Percentiles rank a stretch among this genome's conserved stretches.
These are phyloP conservation scores for Medicago lupulina DNA, from an alignment of 306 rosid genomes.

Conservation along the genomic window DNA sequence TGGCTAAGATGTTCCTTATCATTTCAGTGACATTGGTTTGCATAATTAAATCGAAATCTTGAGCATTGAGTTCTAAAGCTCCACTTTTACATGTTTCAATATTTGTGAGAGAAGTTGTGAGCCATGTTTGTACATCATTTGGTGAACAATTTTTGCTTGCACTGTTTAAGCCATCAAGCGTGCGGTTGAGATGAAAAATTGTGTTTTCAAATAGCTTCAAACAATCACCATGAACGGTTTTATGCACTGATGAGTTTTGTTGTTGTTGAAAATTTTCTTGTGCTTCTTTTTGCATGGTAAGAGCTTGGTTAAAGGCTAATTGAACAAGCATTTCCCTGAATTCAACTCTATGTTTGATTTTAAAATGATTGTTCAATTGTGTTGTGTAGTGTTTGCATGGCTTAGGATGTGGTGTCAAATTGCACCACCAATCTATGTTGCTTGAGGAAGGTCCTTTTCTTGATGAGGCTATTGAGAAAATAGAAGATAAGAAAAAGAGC, in stretches of 20 bases:
- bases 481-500: slow-evolving; percentile 34
- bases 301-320: slow-evolving; percentile 57
- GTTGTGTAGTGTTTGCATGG: slow-evolving; percentile 61
- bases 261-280: not conserved
- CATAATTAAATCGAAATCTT: slow-evolving; percentile 49
- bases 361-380: slow-evolving; percentile 30
- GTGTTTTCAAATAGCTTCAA: slow-evolving; percentile 61
- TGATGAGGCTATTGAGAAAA: slow-evolving; percentile 50
- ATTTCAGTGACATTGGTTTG: slow-evolving; percentile 67
- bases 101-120: slow-evolving; percentile 80
- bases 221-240: slow-evolving; percentile 51
- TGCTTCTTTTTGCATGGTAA: slow-evolving; percentile 43
- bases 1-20: slow-evolving; percentile 77
- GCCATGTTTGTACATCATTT: slow-evolving; percentile 87
- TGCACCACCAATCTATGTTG: slow-evolving; percentile 75
- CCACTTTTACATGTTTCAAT: slow-evolving; percentile 64
- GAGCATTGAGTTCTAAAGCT: slow-evolving; percentile 52
- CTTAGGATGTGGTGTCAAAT: slow-evolving; percentile 69
- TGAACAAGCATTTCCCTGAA: slow-evolving; percentile 54
- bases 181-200: slow-evolving; percentile 60
- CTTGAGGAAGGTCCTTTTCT: slow-evolving; percentile 40
- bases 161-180: slow-evolving; percentile 49
- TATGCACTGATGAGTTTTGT: not conserved
- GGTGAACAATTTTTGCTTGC: slow-evolving; percentile 35
- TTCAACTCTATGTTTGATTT: slow-evolving; percentile 46